Conservation (phyloP, 805 yeast genomes). For the Pachysolen tannophilus region DNA sequence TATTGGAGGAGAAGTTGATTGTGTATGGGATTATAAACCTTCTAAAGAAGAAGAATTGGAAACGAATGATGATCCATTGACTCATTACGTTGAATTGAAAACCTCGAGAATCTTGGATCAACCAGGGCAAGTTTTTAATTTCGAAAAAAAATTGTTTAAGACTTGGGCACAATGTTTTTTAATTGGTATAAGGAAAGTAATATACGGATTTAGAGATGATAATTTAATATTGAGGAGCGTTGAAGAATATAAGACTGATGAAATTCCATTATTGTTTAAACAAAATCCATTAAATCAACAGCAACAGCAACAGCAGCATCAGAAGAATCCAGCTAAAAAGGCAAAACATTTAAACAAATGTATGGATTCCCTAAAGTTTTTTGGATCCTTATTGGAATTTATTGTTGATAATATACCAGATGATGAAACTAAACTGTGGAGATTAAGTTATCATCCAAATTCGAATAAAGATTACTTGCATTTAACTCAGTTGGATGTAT, state of each 20-base stretch:
- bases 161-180: conserved; percentile 95
- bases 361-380: conserved; percentile 74
- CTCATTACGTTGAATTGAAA: conserved; percentile 81
- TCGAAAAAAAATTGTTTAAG: conserved; percentile 69
- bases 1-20: conserved; percentile 88
- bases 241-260: conserved; percentile 72
- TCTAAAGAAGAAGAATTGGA: conserved; percentile 18
- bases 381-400: conserved; percentile 83
- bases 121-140: conserved; percentile 49
- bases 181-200: conserved; percentile 71
- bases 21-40: conserved; percentile 78
- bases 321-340: no score
- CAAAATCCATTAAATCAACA: conserved; percentile 30
- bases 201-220: conserved; percentile 84
- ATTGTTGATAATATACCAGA: conserved; percentile 45
- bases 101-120: conserved; percentile 52
- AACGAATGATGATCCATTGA: conserved; percentile 39
- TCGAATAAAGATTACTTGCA: conserved; percentile 40
- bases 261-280: conserved; percentile 65
- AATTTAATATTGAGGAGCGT: conserved; percentile 52
- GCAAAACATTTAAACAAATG: conserved; percentile 54
- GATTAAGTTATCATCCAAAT: conserved; percentile 45
- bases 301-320: conserved; percentile 19
- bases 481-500: conserved; percentile 35
- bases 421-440: conserved; percentile 41